Conservation (phyloP, 192 early-diverging fungal genomes). For the Mortierella hygrophila region DNA sequence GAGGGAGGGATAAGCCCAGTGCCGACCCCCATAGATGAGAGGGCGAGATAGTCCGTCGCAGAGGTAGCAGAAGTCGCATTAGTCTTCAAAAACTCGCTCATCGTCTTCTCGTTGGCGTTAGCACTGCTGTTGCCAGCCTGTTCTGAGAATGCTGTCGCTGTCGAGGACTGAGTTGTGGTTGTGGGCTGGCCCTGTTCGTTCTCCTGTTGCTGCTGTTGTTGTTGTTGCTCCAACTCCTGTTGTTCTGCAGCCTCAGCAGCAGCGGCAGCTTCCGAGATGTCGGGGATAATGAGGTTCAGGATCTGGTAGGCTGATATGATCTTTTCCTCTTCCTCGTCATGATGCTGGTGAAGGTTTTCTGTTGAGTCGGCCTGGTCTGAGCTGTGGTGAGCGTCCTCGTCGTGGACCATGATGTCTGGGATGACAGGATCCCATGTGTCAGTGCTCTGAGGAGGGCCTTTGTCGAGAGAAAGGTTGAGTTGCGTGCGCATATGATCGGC, state of each 20-base stretch:
- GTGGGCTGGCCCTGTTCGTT: not conserved
- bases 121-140: not conserved
- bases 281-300: conserved; percentile 51
- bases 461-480: conserved; percentile 43
- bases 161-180: not conserved
- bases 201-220: conserved; percentile 17
- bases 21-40: conserved; percentile 28
- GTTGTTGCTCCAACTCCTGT: conserved; percentile 37
- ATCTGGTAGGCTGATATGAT: conserved; percentile 47
- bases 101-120: conserved; percentile 23
- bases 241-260: conserved; percentile 46
- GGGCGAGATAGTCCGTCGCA: conserved; percentile 35
- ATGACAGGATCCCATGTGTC: conserved; percentile 54
- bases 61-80: conserved; percentile 8
- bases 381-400: conserved; percentile 23
- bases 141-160: conserved; percentile 15
- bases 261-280: conserved; percentile 44
- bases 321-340: conserved; percentile 53
- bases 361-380: not conserved
- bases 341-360: not conserved
- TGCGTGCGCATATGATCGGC: conserved; percentile 31
- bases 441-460: conserved; percentile 49
- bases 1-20: conserved; percentile 36
- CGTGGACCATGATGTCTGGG: conserved; percentile 48
- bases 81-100: conserved; percentile 27